phyloP scores from a whole-genome alignment of 768 basidiomycete species.

The Kwoniella sp. region DNA sequence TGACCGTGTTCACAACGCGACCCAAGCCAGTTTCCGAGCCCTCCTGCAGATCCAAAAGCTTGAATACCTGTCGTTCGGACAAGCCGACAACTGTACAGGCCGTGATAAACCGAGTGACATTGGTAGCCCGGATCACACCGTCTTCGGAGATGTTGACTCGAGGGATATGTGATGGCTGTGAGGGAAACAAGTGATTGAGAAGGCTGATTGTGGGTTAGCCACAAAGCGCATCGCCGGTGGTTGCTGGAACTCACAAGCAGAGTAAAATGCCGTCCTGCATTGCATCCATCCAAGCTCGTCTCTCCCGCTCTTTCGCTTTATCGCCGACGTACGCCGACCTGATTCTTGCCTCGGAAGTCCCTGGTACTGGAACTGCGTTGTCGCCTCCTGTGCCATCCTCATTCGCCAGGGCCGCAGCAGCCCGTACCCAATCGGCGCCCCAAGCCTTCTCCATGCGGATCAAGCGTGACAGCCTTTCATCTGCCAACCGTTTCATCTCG shows the following conservation, averaged over 20 bases:
- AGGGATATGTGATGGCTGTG: conserved; percentile 29
- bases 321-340: conserved; percentile 35
- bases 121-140: conserved; percentile 26
- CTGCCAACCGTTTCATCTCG: conserved; percentile 53
- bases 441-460: conserved; percentile 70
- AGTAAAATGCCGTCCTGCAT: conserved; percentile 78
- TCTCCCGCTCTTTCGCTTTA: conserved; percentile 70
- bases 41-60: conserved; percentile 63
- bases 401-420: conserved; percentile 17
- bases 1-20: conserved; percentile 69
- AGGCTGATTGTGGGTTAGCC: no score
- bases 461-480: conserved; percentile 61
- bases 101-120: conserved; percentile 61
- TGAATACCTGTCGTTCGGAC: conserved; percentile 63
- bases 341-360: conserved; percentile 52
- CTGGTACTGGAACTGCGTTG: conserved; percentile 12
- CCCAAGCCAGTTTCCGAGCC: conserved; percentile 61
- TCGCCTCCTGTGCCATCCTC: background rate
- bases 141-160: conserved; percentile 49
- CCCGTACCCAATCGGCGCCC: conserved; percentile 59
- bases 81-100: conserved; percentile 61
- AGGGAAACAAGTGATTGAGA: conserved; percentile 33
- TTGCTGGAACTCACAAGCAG: conserved; percentile 90
- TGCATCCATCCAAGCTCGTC: conserved; percentile 67
- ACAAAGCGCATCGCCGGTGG: no score